Evolutionary conservation across 2,329 filamentous ascomycete species (phyloP).

Genomic region (Ophiocordyceps robertsii): DNA sequence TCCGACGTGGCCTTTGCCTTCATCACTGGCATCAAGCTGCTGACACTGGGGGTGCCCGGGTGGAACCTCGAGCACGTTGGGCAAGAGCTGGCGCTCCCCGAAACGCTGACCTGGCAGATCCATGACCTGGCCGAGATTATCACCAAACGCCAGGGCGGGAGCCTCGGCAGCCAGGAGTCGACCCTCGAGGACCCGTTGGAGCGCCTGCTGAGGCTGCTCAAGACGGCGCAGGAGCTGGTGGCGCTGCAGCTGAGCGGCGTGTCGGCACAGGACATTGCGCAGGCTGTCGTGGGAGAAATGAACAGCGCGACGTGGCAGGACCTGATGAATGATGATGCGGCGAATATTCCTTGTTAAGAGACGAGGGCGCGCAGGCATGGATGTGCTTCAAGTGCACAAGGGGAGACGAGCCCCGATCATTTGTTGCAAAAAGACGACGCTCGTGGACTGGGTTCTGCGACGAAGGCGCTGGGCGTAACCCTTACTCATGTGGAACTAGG

Average conservation of each 20-base stretch:
- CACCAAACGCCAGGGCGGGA: slow-evolving; percentile 13
- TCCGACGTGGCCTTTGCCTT: slow-evolving; percentile 34
- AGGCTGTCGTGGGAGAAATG: slow-evolving; percentile 7
- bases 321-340: slow-evolving; percentile 4
- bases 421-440: too few relatives aligned
- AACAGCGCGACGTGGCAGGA: slow-evolving; percentile 8
- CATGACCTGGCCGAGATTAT: slow-evolving; percentile 16
- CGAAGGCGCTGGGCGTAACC: too few relatives aligned
- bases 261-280: slow-evolving; percentile 9
- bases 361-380: neutral
- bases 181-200: slow-evolving; percentile 17
- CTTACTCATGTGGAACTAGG: neutral
- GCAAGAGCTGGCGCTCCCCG: slow-evolving; percentile 19
- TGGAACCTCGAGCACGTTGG: slow-evolving; percentile 28
- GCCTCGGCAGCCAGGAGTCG: slow-evolving; percentile 6
- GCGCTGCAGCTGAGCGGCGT: slow-evolving; percentile 14
- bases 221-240: slow-evolving; percentile 15
- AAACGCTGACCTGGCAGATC: slow-evolving; percentile 15
- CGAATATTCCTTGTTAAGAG: neutral
- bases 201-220: slow-evolving; percentile 17
- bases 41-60: slow-evolving; percentile 28
- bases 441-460: too few relatives aligned
- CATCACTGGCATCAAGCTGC: slow-evolving; percentile 31
- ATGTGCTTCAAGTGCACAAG: too few relatives aligned
- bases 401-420: too few relatives aligned